Percentiles rank a stretch among this genome's conserved stretches.
phyloP scores from a whole-genome alignment of 192 early-diverging fungal genomes.

The Polychytrium aggregatum region DNA sequence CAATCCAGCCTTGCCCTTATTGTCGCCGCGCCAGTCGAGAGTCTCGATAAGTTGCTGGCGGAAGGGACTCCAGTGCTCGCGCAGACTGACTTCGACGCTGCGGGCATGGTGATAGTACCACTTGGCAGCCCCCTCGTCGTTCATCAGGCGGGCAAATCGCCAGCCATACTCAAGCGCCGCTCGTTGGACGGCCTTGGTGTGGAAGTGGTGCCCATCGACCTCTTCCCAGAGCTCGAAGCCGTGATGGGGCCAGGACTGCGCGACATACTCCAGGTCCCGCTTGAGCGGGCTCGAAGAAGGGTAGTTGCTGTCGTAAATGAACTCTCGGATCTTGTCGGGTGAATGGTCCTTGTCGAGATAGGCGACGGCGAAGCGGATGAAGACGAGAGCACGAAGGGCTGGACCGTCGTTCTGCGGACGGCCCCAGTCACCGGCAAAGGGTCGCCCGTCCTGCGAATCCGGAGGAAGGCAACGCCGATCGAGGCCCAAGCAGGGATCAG shows the following conservation, averaged over 20 bases:
- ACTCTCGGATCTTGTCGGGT: background rate
- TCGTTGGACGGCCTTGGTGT: conserved; percentile 53
- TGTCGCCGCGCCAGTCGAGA: conserved; percentile 25
- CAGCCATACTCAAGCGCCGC: conserved; percentile 46
- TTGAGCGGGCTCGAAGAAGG: conserved; percentile 24
- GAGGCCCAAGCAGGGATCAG: background rate
- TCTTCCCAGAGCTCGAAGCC: conserved; percentile 72
- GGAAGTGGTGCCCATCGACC: conserved; percentile 53
- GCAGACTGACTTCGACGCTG: conserved; percentile 17
- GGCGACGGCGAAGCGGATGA: conserved; percentile 8
- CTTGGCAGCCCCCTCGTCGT: conserved; percentile 19
- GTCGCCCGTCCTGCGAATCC: conserved; percentile 29
- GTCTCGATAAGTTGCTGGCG: conserved; percentile 13
- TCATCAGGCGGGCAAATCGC: conserved; percentile 24
- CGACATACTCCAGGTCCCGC: conserved; percentile 53
- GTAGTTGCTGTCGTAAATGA: conserved; percentile 14
- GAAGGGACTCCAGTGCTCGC: conserved; percentile 30
- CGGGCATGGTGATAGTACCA: conserved; percentile 23
- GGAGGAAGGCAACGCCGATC: too few relatives aligned
- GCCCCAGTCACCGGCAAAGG: conserved; percentile 40
- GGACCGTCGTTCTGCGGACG: conserved; percentile 67
- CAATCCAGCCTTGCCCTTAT: conserved; percentile 36
- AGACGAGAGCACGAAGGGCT: conserved; percentile 28
- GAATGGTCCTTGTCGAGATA: conserved; percentile 6
- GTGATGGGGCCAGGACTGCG: conserved; percentile 25